Conservation (phyloP, 805 yeast genomes). For the Schwanniomyces vanrijiae region DNA sequence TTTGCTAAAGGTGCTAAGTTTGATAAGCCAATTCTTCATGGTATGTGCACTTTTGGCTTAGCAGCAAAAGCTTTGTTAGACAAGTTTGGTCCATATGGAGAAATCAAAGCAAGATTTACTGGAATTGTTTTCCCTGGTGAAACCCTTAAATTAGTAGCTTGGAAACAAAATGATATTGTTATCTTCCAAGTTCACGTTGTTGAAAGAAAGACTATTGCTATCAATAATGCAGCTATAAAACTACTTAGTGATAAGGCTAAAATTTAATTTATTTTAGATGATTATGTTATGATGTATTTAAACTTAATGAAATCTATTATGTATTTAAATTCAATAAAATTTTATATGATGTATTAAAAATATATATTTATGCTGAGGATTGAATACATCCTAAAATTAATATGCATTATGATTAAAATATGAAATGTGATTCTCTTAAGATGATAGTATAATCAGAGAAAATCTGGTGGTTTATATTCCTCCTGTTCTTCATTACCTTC, state of each 20-base stretch:
- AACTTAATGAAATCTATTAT: background rate
- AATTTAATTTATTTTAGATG: conserved; percentile 20
- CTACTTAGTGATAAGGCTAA: conserved; percentile 41
- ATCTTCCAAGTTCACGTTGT: conserved; percentile 80
- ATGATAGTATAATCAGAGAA: background rate
- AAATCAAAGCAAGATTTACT: conserved; percentile 86
- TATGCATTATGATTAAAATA: background rate
- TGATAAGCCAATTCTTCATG: conserved; percentile 86
- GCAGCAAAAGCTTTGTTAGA: conserved; percentile 74
- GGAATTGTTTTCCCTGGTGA: conserved; percentile 96
- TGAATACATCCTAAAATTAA: background rate
- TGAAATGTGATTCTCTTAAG: background rate
- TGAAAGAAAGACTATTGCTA: conserved; percentile 75
- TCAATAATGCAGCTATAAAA: conserved; percentile 84
- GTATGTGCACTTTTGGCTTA: conserved; percentile 85
- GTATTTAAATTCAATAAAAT: no score
- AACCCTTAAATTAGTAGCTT: conserved; percentile 72
- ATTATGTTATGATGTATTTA: background rate
- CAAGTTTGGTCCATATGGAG: conserved; percentile 76
- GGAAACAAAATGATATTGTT: conserved; percentile 75
- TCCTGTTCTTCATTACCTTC: conserved; percentile 24
- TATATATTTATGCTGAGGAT: background rate
- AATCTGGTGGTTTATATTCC: conserved; percentile 7
- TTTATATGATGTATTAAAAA: no score
- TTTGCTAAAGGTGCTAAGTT: conserved; percentile 89